phyloP scores from a whole-genome alignment of 306 rosid species.

The Quercus mongolica region DNA sequence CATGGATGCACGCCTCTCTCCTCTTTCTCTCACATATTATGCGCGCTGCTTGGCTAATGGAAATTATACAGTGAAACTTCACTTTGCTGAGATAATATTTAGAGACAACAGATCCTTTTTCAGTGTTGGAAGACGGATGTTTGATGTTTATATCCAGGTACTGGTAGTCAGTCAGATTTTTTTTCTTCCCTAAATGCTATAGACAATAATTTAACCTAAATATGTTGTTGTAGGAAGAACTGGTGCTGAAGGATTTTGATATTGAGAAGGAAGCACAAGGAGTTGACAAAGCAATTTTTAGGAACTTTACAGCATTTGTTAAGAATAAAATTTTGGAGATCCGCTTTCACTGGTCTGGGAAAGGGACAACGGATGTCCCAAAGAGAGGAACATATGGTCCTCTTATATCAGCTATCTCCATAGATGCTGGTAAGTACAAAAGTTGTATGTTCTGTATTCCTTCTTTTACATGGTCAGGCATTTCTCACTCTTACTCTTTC shows the following conservation, averaged over 20 bases:
- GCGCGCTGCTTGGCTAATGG: conserved; percentile 58
- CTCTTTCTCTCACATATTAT: conserved; percentile 45
- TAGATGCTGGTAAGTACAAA: conserved; percentile 45
- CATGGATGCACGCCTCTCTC: conserved; percentile 46
- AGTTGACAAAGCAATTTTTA: conserved; percentile 34
- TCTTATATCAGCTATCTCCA: conserved; percentile 61
- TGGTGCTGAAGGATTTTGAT: conserved; percentile 44
- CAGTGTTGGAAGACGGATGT: conserved; percentile 58
- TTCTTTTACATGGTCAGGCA: background rate
- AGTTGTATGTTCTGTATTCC: background rate
- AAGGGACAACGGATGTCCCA: conserved; percentile 58
- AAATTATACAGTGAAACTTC: conserved; percentile 11
- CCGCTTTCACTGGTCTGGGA: conserved; percentile 66
- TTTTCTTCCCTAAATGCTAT: background rate
- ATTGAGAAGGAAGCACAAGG: conserved; percentile 42
- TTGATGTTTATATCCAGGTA: conserved; percentile 70
- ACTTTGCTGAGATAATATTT: conserved; percentile 31
- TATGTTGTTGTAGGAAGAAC: conserved; percentile 31
- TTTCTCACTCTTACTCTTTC: too few species aligned
- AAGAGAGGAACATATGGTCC: conserved; percentile 48
- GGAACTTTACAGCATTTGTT: conserved; percentile 33
- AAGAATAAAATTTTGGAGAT: conserved; percentile 35
- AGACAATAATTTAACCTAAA: conserved; percentile 10
- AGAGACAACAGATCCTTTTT: conserved; percentile 44
- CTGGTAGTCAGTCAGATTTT: background rate